phyloP scores from a whole-genome alignment of 2,329 filamentous ascomycete species.

The Fulvia fulva region DNA sequence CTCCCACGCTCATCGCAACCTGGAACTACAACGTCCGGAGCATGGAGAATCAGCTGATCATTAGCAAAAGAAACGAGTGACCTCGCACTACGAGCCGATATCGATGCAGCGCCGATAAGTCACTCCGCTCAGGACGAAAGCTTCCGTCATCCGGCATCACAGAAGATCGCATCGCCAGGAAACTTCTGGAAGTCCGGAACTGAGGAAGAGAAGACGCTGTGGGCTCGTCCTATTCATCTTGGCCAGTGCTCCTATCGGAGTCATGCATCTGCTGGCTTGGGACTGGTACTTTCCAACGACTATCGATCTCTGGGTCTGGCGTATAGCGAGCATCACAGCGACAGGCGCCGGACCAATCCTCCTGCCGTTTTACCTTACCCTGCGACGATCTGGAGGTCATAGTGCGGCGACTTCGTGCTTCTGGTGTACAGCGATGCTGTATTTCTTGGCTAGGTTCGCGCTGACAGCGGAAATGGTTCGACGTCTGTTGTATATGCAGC shows the following conservation, averaged over 20 bases:
- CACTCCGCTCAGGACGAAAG: too few relatives aligned
- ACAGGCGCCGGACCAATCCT: background rate
- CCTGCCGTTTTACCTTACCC: background rate
- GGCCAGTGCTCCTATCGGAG: slow-evolving; percentile 5
- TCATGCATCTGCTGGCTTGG: slow-evolving; percentile 15
- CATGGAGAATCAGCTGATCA: background rate
- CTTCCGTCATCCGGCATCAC: too few relatives aligned
- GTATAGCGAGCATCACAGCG: slow-evolving; percentile 5
- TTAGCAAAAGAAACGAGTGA: too few relatives aligned
- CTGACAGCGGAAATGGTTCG: slow-evolving; percentile 4
- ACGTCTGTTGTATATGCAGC: background rate
- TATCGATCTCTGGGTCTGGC: slow-evolving; percentile 13
- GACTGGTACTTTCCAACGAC: slow-evolving; percentile 13
- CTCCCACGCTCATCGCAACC: background rate
- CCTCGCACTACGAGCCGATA: too few relatives aligned
- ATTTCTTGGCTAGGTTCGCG: background rate
- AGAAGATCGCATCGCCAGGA: too few relatives aligned
- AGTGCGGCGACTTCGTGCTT: background rate
- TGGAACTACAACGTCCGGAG: background rate
- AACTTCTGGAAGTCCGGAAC: background rate
- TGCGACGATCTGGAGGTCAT: background rate
- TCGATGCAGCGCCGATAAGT: too few relatives aligned
- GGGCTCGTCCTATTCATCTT: background rate
- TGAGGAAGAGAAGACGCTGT: background rate
- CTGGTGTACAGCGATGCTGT: background rate